phyloP scores from a whole-genome alignment of 345 rosid species.

The Sisymbrium altissimum region DNA sequence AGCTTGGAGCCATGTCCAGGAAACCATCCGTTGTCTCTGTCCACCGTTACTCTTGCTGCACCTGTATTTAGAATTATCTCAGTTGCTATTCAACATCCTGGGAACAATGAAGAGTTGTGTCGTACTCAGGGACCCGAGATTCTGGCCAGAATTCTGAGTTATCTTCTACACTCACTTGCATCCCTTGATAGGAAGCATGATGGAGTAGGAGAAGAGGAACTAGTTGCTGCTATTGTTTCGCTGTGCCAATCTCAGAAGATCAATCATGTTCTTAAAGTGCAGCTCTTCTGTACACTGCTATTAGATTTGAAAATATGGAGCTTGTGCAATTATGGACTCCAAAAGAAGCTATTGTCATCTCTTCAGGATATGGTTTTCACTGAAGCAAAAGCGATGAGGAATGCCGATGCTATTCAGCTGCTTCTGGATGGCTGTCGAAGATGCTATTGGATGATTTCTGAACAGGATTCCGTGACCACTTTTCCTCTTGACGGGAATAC shows the following conservation, averaged over 20 bases:
- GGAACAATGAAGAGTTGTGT: constrained; percentile 86
- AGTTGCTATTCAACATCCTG: constrained; percentile 75
- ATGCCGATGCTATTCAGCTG: constrained; percentile 97
- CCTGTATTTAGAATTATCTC: constrained; percentile 85
- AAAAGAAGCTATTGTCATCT: constrained; percentile 92
- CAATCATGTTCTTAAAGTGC: constrained; percentile 88
- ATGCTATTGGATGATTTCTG: constrained; percentile 90
- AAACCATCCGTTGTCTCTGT: constrained; percentile 50
- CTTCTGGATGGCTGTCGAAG: constrained; percentile 99
- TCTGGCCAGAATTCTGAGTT: constrained; percentile 77
- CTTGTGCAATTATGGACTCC: constrained; percentile 93
- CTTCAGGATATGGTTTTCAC: constrained; percentile 99
- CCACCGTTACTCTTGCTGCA: constrained; percentile 78
- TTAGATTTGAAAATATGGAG: constrained; percentile 96
- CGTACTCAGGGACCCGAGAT: constrained; percentile 83
- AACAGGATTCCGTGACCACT: constrained; percentile 71
- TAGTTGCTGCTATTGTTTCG: constrained; percentile 95
- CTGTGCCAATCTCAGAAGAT: constrained; percentile 84
- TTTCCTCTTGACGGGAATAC: constrained; percentile 54
- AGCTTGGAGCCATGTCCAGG: constrained; percentile 78
- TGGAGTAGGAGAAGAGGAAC: constrained; percentile 89
- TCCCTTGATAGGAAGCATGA: constrained; percentile 56
- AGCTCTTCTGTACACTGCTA: constrained; percentile 82
- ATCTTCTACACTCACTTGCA: constrained; percentile 81
- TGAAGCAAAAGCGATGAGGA: constrained; percentile 87